These are phyloP conservation scores for Hirschioporus abietinus DNA, from an alignment of 768 basidiomycete species.

Conservation along the genomic window DNA sequence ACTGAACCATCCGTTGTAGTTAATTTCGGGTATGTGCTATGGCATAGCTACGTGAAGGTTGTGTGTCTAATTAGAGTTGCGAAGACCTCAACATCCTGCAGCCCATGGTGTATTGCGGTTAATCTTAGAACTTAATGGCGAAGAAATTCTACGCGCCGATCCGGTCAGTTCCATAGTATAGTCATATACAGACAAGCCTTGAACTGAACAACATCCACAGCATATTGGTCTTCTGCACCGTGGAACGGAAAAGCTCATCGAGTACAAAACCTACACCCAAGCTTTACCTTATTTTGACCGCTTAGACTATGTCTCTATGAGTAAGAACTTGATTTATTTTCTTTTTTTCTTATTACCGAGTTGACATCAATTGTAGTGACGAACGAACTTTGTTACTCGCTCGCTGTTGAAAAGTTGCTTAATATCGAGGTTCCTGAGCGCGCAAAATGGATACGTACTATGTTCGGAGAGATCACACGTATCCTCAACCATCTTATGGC, in stretches of 20 bases:
- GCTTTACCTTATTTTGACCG: slow-evolving; percentile 98
- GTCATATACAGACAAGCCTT: slow-evolving; percentile 3
- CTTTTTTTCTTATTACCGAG: not conserved
- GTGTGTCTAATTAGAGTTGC: not conserved
- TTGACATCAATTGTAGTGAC: slow-evolving; percentile 61
- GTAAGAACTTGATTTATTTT: slow-evolving; percentile 39
- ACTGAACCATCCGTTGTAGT: slow-evolving; percentile 39
- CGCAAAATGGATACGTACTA: slow-evolving; percentile 95
- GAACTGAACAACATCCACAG: slow-evolving; percentile 29
- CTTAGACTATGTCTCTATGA: slow-evolving; percentile 99
- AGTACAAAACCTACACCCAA: slow-evolving; percentile 98
- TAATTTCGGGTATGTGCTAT: slow-evolving; percentile 73
- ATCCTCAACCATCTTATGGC: slow-evolving; percentile 97
- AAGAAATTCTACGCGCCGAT: slow-evolving; percentile 86
- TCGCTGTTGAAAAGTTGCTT: slow-evolving; percentile 96
- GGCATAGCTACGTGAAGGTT: not conserved
- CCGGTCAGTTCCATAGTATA: slow-evolving; percentile 44
- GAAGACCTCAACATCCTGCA: slow-evolving; percentile 95
- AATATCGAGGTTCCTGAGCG: slow-evolving; percentile 96
- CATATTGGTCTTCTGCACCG: slow-evolving; percentile 96
- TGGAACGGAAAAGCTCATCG: slow-evolving; percentile 97
- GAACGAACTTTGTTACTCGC: slow-evolving; percentile 94
- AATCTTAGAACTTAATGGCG: slow-evolving; percentile 96
- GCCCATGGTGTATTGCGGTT: slow-evolving; percentile 97
- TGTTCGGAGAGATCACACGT: slow-evolving; percentile 96